Evolutionary conservation across 441 rosid species (phyloP).

Genomic region (Capsella rubella): DNA sequence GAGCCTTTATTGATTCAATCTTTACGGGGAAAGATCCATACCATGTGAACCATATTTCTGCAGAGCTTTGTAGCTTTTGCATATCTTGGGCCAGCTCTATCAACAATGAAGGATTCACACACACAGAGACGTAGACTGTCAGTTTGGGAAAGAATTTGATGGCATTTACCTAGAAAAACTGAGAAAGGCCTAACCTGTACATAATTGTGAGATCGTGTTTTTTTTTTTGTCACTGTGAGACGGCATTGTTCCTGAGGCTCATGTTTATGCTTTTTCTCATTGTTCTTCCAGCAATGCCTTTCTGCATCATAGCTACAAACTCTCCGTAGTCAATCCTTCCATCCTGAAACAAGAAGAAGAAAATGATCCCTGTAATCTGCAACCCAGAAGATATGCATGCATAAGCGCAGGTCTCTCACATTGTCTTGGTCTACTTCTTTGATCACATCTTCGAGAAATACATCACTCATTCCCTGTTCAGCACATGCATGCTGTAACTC

Average conservation of each 20-base stretch:
- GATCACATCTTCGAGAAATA: conserved; percentile 85
- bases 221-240: conserved; percentile 26
- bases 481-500: conserved; percentile 96
- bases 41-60: conserved; percentile 18
- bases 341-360: conserved; percentile 62
- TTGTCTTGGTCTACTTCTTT: conserved; percentile 96
- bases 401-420: conserved; percentile 46
- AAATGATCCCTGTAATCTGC: conserved; percentile 29
- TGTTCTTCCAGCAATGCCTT: conserved; percentile 90
- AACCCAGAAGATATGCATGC: conserved; percentile 19
- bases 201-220: conserved; percentile 31
- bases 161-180: conserved; percentile 12
- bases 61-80: conserved; percentile 34
- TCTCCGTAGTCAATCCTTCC: conserved; percentile 97
- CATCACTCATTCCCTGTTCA: conserved; percentile 93
- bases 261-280: conserved; percentile 88
- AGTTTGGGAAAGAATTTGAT: conserved; percentile 24
- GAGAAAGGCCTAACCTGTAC: conserved; percentile 41
- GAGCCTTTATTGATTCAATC: conserved; percentile 30
- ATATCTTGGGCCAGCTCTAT: conserved; percentile 33
- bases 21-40: conserved; percentile 33
- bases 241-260: conserved; percentile 72
- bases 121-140: conserved; percentile 23
- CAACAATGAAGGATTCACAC: conserved; percentile 21
- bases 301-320: conserved; percentile 98